A percentile compares a stretch with the other conserved stretches of the same genome.
phyloP scores from a whole-genome alignment of 495 filamentous ascomycete species.

The Neurospora sp. region DNA sequence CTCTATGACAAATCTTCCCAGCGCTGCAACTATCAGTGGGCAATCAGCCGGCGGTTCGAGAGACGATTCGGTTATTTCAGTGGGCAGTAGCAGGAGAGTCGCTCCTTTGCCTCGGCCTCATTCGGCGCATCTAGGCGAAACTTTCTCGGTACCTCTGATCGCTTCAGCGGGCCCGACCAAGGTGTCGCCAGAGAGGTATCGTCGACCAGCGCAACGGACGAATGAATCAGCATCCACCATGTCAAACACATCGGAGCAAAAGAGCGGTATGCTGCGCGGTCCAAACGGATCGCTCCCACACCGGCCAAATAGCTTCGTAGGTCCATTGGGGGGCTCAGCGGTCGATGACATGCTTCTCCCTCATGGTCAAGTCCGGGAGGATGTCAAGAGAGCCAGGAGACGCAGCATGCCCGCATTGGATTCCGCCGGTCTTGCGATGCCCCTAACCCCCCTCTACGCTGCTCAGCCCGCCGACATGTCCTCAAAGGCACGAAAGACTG shows the following conservation, averaged over 20 bases:
- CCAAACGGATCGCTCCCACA: slow-evolving; percentile 19
- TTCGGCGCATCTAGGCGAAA: slow-evolving; percentile 17
- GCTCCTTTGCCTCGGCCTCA: slow-evolving; percentile 22
- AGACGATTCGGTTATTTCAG: slow-evolving; percentile 23
- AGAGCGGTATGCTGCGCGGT: slow-evolving; percentile 12
- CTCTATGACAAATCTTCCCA: slow-evolving; percentile 38
- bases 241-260: slow-evolving; percentile 17
- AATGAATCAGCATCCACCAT: slow-evolving; percentile 24
- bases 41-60: slow-evolving; percentile 11
- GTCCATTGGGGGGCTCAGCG: slow-evolving; percentile 22
- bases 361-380: slow-evolving; percentile 41
- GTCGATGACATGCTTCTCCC: slow-evolving; percentile 46
- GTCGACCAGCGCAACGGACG: slow-evolving; percentile 34
- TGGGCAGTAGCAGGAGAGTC: slow-evolving; percentile 14
- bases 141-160: slow-evolving; percentile 24
- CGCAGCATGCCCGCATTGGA: slow-evolving; percentile 78
- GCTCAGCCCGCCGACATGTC: slow-evolving; percentile 18
- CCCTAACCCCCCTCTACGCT: slow-evolving; percentile 29
- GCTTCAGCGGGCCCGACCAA: slow-evolving; percentile 29
- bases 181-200: slow-evolving; percentile 43
- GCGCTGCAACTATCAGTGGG: slow-evolving; percentile 12
- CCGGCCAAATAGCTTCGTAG: slow-evolving; percentile 38
- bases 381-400: slow-evolving; percentile 66
- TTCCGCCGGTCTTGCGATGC: slow-evolving; percentile 41
- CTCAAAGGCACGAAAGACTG: slow-evolving; percentile 12